phyloP scores from a whole-genome alignment of 2,329 filamentous ascomycete species.

The Cephalotrichum gorgonifer region DNA sequence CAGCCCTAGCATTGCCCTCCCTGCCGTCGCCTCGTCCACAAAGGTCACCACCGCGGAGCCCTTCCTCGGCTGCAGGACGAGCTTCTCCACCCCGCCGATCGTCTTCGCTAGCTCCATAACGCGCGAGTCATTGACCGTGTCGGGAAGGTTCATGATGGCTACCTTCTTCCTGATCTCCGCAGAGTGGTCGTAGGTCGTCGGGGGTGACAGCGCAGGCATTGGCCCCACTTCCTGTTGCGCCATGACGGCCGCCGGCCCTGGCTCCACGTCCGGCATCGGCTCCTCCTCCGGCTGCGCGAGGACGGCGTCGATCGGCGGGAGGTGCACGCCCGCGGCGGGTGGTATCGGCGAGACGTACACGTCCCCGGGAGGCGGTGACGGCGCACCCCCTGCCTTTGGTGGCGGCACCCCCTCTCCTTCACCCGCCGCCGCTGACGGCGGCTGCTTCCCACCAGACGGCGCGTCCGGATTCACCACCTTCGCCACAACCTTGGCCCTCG shows the following conservation, averaged over 20 bases:
- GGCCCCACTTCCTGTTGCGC: slow-evolving; percentile 23
- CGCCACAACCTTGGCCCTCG: slow-evolving; percentile 9
- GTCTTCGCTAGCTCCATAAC: slow-evolving; percentile 63
- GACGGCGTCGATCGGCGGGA: slow-evolving; percentile 15
- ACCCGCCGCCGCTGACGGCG: slow-evolving; percentile 18
- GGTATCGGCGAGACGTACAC: no score
- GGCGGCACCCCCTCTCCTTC: slow-evolving; percentile 10
- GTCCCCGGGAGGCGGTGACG: background rate
- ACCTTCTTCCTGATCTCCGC: slow-evolving; percentile 60
- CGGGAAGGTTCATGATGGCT: slow-evolving; percentile 74
- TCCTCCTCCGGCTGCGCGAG: background rate
- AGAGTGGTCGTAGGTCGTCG: background rate
- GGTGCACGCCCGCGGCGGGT: no score
- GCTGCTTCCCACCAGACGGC: slow-evolving; percentile 32
- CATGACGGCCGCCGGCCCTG: slow-evolving; percentile 22
- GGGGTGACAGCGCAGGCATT: background rate
- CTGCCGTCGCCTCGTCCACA: slow-evolving; percentile 56
- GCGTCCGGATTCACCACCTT: slow-evolving; percentile 38
- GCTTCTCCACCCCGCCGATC: slow-evolving; percentile 61
- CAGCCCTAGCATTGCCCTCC: slow-evolving; percentile 55
- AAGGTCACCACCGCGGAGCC: slow-evolving; percentile 84
- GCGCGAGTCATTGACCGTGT: slow-evolving; percentile 84
- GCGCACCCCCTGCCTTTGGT: slow-evolving; percentile 25
- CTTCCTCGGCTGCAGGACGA: slow-evolving; percentile 71
- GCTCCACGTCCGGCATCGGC: background rate